Conservation (phyloP, 2,329 filamentous ascomycete genomes). For the Colletotrichum tabaci region DNA sequence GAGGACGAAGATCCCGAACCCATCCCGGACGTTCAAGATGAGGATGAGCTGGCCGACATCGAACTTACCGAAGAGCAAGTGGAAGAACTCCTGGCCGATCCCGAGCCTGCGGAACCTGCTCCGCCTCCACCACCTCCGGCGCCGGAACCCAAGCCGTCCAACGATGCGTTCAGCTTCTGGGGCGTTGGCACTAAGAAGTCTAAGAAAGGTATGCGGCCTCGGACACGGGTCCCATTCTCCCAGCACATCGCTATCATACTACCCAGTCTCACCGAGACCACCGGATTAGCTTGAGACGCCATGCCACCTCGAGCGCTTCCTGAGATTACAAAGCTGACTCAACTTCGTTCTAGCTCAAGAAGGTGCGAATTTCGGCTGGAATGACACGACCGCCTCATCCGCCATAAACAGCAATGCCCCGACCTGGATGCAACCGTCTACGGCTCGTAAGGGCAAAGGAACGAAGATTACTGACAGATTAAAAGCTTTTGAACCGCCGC, state of each 20-base stretch:
- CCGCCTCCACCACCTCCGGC: constrained; percentile 22
- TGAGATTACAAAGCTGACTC: constrained; percentile 67
- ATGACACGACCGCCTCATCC: constrained; percentile 59
- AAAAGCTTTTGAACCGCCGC: constrained; percentile 67
- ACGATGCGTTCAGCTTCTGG: constrained; percentile 71
- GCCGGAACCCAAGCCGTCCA: constrained; percentile 49
- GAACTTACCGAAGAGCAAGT: constrained; percentile 60
- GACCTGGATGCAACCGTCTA: constrained; percentile 56
- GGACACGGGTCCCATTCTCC: constrained; percentile 43
- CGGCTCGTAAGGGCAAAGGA: constrained; percentile 63
- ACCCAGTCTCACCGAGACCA: constrained; percentile 29
- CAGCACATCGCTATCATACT: constrained; percentile 40
- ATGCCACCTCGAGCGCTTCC: constrained; percentile 45
- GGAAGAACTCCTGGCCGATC: constrained; percentile 57
- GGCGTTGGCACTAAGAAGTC: constrained; percentile 61
- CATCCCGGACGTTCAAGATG: constrained; percentile 32
- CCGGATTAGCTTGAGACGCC: constrained; percentile 18
- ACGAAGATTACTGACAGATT: constrained; percentile 71
- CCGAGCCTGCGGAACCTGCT: constrained; percentile 41
- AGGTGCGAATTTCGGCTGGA: constrained; percentile 56
- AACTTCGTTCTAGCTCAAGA: constrained; percentile 58
- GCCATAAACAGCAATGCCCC: constrained; percentile 51
- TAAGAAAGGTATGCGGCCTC: constrained; percentile 58
- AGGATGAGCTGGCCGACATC: constrained; percentile 43
- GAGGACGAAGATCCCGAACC: constrained; percentile 39